Evolutionary conservation across 2,329 filamentous ascomycete genomes (phyloP).

Genomic region (Fusarium subglutinans): DNA sequence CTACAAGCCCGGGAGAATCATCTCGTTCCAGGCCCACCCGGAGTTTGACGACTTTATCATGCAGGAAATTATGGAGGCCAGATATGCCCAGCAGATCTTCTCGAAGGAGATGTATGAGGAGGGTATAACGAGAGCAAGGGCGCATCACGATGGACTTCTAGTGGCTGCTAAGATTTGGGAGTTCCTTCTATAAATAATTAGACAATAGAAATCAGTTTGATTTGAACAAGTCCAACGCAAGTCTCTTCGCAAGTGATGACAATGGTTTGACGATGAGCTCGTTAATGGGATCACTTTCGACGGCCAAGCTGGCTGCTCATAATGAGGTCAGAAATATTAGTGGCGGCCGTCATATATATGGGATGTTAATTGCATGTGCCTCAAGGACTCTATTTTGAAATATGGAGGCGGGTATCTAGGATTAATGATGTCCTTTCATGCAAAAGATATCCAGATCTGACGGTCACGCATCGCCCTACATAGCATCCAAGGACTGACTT

Average conservation of each 20-base stretch:
- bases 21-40: slow-evolving; percentile 56
- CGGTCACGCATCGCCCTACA: slow-evolving; percentile 56
- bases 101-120: slow-evolving; percentile 41
- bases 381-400: slow-evolving; percentile 4
- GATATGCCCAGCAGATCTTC: slow-evolving; percentile 42
- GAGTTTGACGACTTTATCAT: slow-evolving; percentile 54
- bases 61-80: slow-evolving; percentile 43
- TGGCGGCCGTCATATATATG: neutral
- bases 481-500: slow-evolving; percentile 54
- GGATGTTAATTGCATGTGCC: slow-evolving; percentile 3
- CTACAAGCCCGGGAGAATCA: slow-evolving; percentile 47
- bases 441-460: slow-evolving; percentile 60
- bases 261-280: neutral
- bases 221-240: neutral
- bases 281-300: neutral
- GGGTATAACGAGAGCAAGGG: slow-evolving; percentile 39
- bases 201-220: neutral
- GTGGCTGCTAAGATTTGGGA: slow-evolving; percentile 43
- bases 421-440: slow-evolving; percentile 41
- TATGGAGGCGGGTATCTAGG: slow-evolving; percentile 18
- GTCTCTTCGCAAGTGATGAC: no score
- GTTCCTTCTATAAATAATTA: slow-evolving; percentile 26
- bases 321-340: neutral
- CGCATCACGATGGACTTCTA: slow-evolving; percentile 43
- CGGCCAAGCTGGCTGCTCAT: neutral